These are phyloP conservation scores for Boletales sp. DNA, from an alignment of 768 basidiomycete genomes.

Conservation along the genomic window DNA sequence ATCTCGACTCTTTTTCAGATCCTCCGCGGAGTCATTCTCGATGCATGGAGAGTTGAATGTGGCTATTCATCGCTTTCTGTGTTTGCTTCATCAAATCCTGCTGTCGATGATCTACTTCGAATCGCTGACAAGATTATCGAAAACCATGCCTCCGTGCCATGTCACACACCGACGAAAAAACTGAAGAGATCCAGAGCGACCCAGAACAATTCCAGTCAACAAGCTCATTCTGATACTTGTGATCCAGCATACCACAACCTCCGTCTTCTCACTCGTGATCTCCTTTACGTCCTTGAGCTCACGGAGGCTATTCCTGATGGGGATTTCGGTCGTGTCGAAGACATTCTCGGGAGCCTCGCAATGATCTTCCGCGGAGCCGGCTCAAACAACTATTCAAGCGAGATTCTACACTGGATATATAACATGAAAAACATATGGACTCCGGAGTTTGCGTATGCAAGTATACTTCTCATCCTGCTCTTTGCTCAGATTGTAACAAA, in stretches of 20 bases:
- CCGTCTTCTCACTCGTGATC: slow-evolving; percentile 24
- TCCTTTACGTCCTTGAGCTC: slow-evolving; percentile 31
- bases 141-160: slow-evolving; percentile 10
- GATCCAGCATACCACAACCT: slow-evolving; percentile 27
- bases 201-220: background rate
- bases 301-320: slow-evolving; percentile 24
- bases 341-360: slow-evolving; percentile 14
- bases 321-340: slow-evolving; percentile 33
- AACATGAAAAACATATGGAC: slow-evolving; percentile 33
- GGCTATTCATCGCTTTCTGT: slow-evolving; percentile 6
- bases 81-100: slow-evolving; percentile 25
- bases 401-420: slow-evolving; percentile 18
- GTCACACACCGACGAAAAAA: too few species aligned
- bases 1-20: slow-evolving; percentile 24
- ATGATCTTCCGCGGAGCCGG: slow-evolving; percentile 18
- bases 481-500: too few species aligned
- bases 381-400: slow-evolving; percentile 16
- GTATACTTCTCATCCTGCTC: too few species aligned
- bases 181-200: background rate
- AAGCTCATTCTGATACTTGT: background rate
- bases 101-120: slow-evolving; percentile 8
- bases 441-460: slow-evolving; percentile 24
- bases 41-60: slow-evolving; percentile 30
- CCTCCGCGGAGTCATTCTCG: slow-evolving; percentile 30
- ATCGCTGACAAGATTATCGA: slow-evolving; percentile 19